phyloP scores from a whole-genome alignment of 2,329 filamentous ascomycete genomes.

The Knufia petricola region DNA sequence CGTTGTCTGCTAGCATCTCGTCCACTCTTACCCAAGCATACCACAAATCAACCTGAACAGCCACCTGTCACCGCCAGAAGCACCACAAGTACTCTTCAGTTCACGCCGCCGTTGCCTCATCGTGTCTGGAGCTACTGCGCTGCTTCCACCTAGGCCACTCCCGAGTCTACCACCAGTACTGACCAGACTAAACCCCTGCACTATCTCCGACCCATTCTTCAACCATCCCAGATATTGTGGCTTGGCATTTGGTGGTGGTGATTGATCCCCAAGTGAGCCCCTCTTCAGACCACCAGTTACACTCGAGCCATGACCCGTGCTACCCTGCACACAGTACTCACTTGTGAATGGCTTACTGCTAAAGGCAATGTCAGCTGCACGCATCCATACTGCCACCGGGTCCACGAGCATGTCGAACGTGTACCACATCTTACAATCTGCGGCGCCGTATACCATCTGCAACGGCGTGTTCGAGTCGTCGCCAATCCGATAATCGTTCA shows the following conservation, averaged over 20 bases:
- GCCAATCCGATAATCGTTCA: constrained; percentile 35
- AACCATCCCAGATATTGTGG: constrained; percentile 15
- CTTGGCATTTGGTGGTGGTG: constrained; percentile 12
- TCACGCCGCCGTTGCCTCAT: not conserved
- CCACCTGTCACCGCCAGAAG: not conserved
- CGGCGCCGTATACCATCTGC: constrained; percentile 52
- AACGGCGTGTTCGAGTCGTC: constrained; percentile 37
- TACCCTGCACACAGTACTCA: constrained; percentile 15
- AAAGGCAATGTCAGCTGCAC: constrained; percentile 33
- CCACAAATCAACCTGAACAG: constrained; percentile 1
- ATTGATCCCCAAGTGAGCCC: constrained; percentile 15
- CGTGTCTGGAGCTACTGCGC: not conserved
- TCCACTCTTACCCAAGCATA: not conserved
- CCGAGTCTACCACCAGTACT: not conserved
- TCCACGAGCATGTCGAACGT: constrained; percentile 45
- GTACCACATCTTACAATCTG: constrained; percentile 53
- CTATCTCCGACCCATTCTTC: constrained; percentile 11
- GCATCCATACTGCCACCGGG: constrained; percentile 44
- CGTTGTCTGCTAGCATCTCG: too few species aligned
- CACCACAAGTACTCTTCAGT: not conserved
- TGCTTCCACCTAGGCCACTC: not conserved
- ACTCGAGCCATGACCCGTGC: constrained; percentile 18
- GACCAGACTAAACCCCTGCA: not conserved
- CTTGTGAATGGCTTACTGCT: constrained; percentile 19
- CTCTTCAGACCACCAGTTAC: constrained; percentile 18